Evolutionary conservation across 225 moss, liverwort and hornwort genomes (phyloP).

Genomic region (Pseudoscleropodium purum): DNA sequence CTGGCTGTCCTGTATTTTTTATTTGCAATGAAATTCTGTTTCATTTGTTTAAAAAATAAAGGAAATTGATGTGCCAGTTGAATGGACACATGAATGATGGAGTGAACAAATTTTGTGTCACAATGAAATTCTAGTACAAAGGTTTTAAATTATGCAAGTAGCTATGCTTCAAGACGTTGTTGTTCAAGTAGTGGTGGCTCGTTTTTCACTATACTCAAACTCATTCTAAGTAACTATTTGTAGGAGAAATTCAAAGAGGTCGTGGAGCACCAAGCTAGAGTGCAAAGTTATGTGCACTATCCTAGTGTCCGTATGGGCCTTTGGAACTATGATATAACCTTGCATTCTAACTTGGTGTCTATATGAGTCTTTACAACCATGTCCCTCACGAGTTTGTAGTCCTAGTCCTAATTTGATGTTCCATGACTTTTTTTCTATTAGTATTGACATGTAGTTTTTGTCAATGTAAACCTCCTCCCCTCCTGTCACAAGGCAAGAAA

Average conservation of each 20-base stretch:
- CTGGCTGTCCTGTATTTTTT: too few species aligned
- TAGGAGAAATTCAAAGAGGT: neutral
- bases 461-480: neutral
- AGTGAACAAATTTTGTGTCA: neutral
- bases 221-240: neutral
- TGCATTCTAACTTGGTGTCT: neutral
- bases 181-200: fast-evolving
- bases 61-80: too few species aligned
- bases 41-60: too few species aligned
- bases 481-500: fast-evolving
- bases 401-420: fast-evolving
- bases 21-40: too few species aligned
- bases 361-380: neutral
- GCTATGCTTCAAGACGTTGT: neutral
- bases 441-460: neutral
- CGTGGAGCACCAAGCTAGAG: neutral
- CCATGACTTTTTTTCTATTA: neutral
- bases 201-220: neutral
- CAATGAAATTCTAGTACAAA: neutral
- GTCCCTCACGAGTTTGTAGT: fast-evolving
- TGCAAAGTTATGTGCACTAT: too few species aligned
- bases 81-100: too few species aligned
- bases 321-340: neutral
- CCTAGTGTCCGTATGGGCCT: too few species aligned
- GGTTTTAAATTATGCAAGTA: neutral